Evolutionary conservation across 345 rosid genomes (phyloP), one percentile per base, ranked within the genome.

Genomic region (Capsella bursapastoris): DNA sequence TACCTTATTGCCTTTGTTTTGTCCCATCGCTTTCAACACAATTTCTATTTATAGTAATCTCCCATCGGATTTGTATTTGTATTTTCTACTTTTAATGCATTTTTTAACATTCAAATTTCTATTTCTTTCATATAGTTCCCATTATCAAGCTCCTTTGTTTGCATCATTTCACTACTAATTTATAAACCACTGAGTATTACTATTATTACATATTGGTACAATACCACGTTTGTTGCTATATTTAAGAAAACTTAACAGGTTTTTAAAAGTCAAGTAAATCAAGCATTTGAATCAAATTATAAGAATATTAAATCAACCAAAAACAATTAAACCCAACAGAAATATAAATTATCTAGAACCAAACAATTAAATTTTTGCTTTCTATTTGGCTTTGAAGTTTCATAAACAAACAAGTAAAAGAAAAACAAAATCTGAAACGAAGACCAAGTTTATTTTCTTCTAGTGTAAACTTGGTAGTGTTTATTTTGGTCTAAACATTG

Each of bases 11-110:
- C 64, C 69, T 78, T 78, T 58, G 73, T 71, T 78, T 71, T 72
- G 81, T 78, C 72, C 81, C 77, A 53, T 71, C 81, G 55, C 77
- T 71, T 34, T 78, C 81, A 65, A 57, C 29, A 6, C 76, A 64
- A 47, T 72, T 77, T 66, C 81, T 22, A 28, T 66, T 72, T 52
- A 32, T 58, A 29, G 81, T 44, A 77, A 77, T 16, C 71, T 76
- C 63, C 9, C 58, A 55, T 64, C 71, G 12, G 28, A 61, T 53
- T 44, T 68, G 6, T 48, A 64, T 63, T 64, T 51, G 25, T 22
- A 22, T 22, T 22, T 22, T 22, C 25, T 22, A 22, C 27, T 38
- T 44, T 32, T 18, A 12, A 16, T 40, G 40, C 62, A 51, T 72
- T 41, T 52, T 18, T 28, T 6, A 32, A 55, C 56, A 12, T 34